These are phyloP conservation scores for Teratosphaeria zuluensis DNA, from an alignment of 2,329 filamentous ascomycete species.

Conservation along the genomic window DNA sequence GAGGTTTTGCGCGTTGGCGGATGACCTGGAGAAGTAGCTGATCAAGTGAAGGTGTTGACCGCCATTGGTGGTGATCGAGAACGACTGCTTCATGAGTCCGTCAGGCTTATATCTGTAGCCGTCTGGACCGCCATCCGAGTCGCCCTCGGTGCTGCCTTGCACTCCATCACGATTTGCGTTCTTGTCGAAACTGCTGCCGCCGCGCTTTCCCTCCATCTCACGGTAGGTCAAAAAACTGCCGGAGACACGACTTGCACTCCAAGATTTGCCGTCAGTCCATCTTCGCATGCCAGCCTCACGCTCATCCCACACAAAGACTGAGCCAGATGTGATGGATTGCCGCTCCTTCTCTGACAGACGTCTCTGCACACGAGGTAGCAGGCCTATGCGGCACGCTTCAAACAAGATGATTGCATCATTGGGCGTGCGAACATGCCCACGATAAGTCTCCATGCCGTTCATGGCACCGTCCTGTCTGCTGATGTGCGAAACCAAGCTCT, in stretches of 20 bases:
- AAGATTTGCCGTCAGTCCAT: constrained; percentile 98
- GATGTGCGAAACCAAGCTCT: background rate
- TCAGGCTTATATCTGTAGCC: constrained; percentile 93
- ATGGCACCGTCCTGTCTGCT: background rate
- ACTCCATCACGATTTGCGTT: constrained; percentile 61
- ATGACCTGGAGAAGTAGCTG: constrained; percentile 84
- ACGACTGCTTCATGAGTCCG: constrained; percentile 98
- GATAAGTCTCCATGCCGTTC: constrained; percentile 79
- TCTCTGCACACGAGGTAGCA: constrained; percentile 84
- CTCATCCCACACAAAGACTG: constrained; percentile 99
- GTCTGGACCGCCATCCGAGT: constrained; percentile 67
- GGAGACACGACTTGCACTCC: constrained; percentile 94
- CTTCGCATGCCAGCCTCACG: constrained; percentile 94
- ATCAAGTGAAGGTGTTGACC: constrained; percentile 93
- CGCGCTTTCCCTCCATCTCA: constrained; percentile 97
- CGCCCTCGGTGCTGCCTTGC: constrained; percentile 66
- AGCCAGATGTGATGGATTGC: constrained; percentile 90
- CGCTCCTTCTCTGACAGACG: constrained; percentile 93
- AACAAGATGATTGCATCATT: constrained; percentile 97
- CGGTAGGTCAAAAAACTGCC: constrained; percentile 96
- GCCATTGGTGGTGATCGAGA: constrained; percentile 89
- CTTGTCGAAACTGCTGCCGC: constrained; percentile 55
- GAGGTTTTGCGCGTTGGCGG: constrained; percentile 61
- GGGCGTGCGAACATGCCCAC: constrained; percentile 90
- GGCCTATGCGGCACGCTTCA: constrained; percentile 82